These are phyloP conservation scores for Exophiala dermatitidis DNA, from an alignment of 2,329 filamentous ascomycete species.

Conservation along the genomic window DNA sequence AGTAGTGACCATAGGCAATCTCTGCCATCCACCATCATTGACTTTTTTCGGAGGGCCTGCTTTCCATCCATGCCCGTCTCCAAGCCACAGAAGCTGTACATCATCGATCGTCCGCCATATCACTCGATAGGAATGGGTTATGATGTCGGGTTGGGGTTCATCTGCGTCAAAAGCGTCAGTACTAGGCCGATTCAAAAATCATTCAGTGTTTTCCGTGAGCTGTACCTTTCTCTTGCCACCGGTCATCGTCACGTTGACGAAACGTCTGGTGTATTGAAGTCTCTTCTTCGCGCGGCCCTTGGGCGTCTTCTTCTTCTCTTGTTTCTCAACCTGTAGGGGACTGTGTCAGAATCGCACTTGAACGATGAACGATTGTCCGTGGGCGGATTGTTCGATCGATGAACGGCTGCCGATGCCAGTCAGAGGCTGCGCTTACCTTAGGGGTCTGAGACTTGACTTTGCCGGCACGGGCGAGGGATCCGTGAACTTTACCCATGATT, in stretches of 20 bases:
- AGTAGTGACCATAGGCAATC: background rate
- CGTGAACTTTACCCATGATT: conserved; percentile 84
- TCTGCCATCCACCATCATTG: background rate
- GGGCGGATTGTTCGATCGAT: background rate
- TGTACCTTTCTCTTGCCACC: conserved; percentile 95
- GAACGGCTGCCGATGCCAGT: conserved; percentile 7
- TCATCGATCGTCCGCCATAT: background rate
- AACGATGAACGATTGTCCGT: too few species aligned
- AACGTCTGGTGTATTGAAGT: conserved; percentile 90
- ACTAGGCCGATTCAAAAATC: background rate
- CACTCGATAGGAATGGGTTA: conserved; percentile 7
- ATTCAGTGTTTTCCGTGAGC: background rate
- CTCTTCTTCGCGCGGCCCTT: conserved; percentile 98
- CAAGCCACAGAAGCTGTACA: background rate
- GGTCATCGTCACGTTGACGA: conserved; percentile 96
- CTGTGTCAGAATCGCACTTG: conserved; percentile 5
- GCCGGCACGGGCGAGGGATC: conserved; percentile 84
- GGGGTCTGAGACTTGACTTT: conserved; percentile 95
- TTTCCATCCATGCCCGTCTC: background rate
- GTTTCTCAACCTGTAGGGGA: conserved; percentile 61
- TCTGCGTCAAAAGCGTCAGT: conserved; percentile 9
- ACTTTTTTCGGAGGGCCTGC: background rate
- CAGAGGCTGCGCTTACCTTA: conserved; percentile 58
- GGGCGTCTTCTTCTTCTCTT: conserved; percentile 94
- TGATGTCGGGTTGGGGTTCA: conserved; percentile 25